A percentile compares a stretch with the other conserved stretches of the same genome.
phyloP scores from a whole-genome alignment of 1,284 basidiomycete genomes.

The Cystobasidium slooffiae region DNA sequence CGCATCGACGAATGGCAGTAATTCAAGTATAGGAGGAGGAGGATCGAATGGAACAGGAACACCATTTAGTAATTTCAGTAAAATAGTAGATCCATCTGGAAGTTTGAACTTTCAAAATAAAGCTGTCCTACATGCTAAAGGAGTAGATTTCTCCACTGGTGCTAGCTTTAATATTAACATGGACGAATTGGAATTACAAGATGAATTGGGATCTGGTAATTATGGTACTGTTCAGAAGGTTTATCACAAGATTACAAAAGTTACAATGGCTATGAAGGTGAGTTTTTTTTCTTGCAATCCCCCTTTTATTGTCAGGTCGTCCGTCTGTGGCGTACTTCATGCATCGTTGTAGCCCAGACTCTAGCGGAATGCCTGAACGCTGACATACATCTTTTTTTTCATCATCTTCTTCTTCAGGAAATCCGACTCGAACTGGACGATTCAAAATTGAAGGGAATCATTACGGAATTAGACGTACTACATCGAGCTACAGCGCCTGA shows the following conservation, averaged over 20 bases:
- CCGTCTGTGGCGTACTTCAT: not conserved
- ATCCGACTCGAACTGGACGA: conserved; percentile 97
- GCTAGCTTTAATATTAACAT: conserved; percentile 94
- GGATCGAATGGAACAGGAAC: conserved; percentile 60
- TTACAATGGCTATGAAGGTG: conserved; percentile 99
- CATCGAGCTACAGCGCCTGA: conserved; percentile 88
- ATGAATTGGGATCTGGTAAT: conserved; percentile 93
- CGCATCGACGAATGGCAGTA: not conserved
- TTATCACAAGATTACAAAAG: conserved; percentile 88
- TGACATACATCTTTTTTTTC: not conserved
- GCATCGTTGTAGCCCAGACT: no score
- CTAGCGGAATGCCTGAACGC: no score
- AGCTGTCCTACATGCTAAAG: conserved; percentile 86
- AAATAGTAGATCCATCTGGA: conserved; percentile 94
- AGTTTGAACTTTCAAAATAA: conserved; percentile 91
- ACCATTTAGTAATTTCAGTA: conserved; percentile 89
- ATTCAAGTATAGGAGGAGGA: conserved; percentile 19
- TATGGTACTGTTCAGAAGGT: conserved; percentile 98
- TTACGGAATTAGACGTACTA: conserved; percentile 97
- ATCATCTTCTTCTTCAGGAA: conserved; percentile 66
- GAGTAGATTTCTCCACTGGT: conserved; percentile 94
- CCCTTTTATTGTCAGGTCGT: not conserved
- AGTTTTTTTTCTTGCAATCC: conserved; percentile 47
- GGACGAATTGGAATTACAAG: conserved; percentile 83
- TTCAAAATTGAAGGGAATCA: conserved; percentile 90